Evolutionary conservation across 2,329 filamentous ascomycete genomes (phyloP).

Genomic region (Clonostachys sp.): DNA sequence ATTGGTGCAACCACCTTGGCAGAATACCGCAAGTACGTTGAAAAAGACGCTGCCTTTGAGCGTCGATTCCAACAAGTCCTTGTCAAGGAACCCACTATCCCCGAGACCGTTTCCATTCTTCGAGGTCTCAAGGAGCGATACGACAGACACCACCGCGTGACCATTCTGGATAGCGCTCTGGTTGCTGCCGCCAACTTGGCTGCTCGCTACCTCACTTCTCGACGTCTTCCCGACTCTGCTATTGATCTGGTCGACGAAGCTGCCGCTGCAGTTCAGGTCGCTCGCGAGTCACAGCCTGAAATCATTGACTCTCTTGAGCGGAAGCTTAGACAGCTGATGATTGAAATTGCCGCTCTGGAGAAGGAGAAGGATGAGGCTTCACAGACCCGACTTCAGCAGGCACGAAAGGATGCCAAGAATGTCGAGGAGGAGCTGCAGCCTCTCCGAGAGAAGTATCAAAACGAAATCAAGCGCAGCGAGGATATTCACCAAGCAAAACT

Average conservation of each 20-base stretch:
- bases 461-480: conserved; percentile 84
- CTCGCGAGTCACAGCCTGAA: conserved; percentile 93
- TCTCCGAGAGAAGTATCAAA: conserved; percentile 91
- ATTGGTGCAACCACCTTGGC: conserved; percentile 93
- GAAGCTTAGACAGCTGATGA: conserved; percentile 83
- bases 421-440: conserved; percentile 90
- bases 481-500: conserved; percentile 92
- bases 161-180: conserved; percentile 88
- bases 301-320: conserved; percentile 92
- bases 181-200: conserved; percentile 89
- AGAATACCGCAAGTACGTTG: conserved; percentile 98
- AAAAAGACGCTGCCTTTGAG: conserved; percentile 97
- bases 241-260: conserved; percentile 97
- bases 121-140: conserved; percentile 97
- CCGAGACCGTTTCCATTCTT: conserved; percentile 95
- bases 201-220: conserved; percentile 85
- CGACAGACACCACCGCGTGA: conserved; percentile 97
- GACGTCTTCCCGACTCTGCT: conserved; percentile 90
- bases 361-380: conserved; percentile 95
- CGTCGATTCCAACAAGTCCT: conserved; percentile 97
- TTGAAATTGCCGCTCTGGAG: conserved; percentile 92
- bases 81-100: conserved; percentile 86
- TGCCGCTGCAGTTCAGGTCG: conserved; percentile 91
- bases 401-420: conserved; percentile 87
- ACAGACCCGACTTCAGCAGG: conserved; percentile 73